phyloP scores from a whole-genome alignment of 192 early-diverging fungal genomes.

The Coemansia guatemalensis region DNA sequence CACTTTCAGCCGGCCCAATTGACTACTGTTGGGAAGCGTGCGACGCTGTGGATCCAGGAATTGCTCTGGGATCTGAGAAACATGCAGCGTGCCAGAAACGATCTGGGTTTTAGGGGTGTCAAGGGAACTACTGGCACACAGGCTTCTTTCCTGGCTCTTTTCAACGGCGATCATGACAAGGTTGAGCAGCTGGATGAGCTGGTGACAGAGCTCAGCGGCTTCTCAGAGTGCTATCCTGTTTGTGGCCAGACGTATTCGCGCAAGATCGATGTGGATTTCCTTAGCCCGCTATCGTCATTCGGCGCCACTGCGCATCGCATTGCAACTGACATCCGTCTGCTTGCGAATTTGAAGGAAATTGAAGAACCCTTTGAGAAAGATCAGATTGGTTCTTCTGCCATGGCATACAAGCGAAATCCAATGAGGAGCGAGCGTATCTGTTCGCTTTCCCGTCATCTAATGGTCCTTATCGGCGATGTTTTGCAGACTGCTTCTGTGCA shows the following conservation, averaged over 20 bases:
- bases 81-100: constrained; percentile 80
- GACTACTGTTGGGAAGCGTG: constrained; percentile 97
- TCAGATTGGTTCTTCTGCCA: constrained; percentile 97
- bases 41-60: constrained; percentile 96
- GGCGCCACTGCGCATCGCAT: constrained; percentile 97
- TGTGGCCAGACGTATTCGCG: constrained; percentile 98
- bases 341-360: constrained; percentile 96
- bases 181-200: constrained; percentile 88
- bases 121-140: constrained; percentile 99
- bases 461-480: constrained; percentile 85
- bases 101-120: constrained; percentile 91
- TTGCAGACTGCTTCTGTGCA: constrained; percentile 89
- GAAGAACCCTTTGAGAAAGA: constrained; percentile 99
- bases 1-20: constrained; percentile 99
- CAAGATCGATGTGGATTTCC: constrained; percentile 94
- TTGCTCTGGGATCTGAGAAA: constrained; percentile 95
- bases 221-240: constrained; percentile 81
- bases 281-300: constrained; percentile 83
- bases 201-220: constrained; percentile 87
- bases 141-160: constrained; percentile 94
- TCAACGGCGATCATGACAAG: constrained; percentile 92
- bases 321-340: constrained; percentile 91
- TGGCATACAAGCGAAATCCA: constrained; percentile 99
- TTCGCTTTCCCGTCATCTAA: constrained; percentile 91
- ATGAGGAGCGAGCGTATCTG: constrained; percentile 99